phyloP scores from a whole-genome alignment of 108 stramenopile genomes.

The Epithemia pelagica region DNA sequence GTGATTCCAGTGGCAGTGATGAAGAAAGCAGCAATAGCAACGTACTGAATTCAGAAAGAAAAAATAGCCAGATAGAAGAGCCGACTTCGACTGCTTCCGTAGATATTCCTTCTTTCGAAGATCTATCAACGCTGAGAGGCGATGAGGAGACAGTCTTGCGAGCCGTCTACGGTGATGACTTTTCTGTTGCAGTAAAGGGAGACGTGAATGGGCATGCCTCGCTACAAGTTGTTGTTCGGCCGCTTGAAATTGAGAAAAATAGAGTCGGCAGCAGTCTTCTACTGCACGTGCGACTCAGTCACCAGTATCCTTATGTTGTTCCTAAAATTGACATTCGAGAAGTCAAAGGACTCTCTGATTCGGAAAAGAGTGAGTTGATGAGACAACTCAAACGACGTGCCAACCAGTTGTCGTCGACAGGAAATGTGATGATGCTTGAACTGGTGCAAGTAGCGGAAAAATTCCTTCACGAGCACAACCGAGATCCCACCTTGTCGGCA shows the following conservation, averaged over 20 bases:
- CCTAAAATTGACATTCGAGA: conserved; percentile 47
- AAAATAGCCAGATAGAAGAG: too few species aligned
- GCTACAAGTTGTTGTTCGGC: conserved; percentile 28
- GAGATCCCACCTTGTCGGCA: conserved; percentile 48
- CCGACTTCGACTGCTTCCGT: background rate
- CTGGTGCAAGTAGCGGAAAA: conserved; percentile 67
- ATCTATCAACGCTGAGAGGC: conserved; percentile 52
- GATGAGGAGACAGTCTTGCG: conserved; percentile 73
- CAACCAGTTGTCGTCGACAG: conserved; percentile 40
- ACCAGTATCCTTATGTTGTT: conserved; percentile 62
- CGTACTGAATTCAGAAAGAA: too few species aligned
- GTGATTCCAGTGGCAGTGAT: background rate
- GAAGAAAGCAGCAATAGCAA: background rate
- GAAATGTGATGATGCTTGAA: conserved; percentile 69
- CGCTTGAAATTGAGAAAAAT: conserved; percentile 30
- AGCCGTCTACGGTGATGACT: conserved; percentile 74
- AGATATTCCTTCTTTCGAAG: conserved; percentile 43
- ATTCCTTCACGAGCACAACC: conserved; percentile 52
- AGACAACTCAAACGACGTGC: conserved; percentile 30
- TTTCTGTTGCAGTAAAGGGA: conserved; percentile 9
- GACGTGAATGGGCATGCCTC: conserved; percentile 45
- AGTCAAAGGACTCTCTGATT: conserved; percentile 37
- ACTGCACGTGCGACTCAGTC: conserved; percentile 41
- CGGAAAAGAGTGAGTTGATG: conserved; percentile 35
- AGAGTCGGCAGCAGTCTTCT: conserved; percentile 27